A percentile compares a stretch with the other conserved stretches of the same genome.
Evolutionary conservation across 768 basidiomycete genomes (phyloP).

Genomic region (Kwoniella dejecticola): DNA sequence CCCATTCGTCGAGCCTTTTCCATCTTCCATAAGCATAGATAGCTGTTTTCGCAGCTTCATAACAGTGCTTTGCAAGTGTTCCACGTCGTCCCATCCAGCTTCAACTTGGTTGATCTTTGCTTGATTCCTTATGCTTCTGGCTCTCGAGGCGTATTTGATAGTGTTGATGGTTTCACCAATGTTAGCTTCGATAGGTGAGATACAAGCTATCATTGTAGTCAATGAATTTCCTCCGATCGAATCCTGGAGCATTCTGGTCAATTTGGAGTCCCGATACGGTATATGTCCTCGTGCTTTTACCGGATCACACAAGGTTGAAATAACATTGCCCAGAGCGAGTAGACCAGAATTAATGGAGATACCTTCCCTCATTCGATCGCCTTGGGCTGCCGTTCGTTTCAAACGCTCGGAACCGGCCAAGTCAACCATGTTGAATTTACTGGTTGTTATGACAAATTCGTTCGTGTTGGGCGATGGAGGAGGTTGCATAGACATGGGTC

Average conservation of each 20-base stretch:
- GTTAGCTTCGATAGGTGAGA: constrained; percentile 95
- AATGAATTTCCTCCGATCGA: constrained; percentile 88
- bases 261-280: constrained; percentile 97
- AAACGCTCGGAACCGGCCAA: constrained; percentile 94
- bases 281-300: constrained; percentile 84
- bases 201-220: constrained; percentile 98
- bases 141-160: constrained; percentile 94
- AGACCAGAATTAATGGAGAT: constrained; percentile 98
- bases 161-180: constrained; percentile 76
- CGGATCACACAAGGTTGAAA: constrained; percentile 73
- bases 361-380: constrained; percentile 97
- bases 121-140: constrained; percentile 94
- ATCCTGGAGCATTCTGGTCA: constrained; percentile 84
- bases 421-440: constrained; percentile 98
- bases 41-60: constrained; percentile 83
- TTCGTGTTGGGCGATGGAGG: constrained; percentile 58
- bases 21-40: constrained; percentile 74
- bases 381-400: constrained; percentile 92
- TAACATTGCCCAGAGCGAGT: constrained; percentile 94
- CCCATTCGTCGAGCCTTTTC: constrained; percentile 29
- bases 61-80: constrained; percentile 89
- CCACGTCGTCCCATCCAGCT: constrained; percentile 97
- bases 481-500: constrained; percentile 69
- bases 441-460: constrained; percentile 86
- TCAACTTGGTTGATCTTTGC: constrained; percentile 91